Evolutionary conservation across 108 stramenopile genomes (phyloP).

Genomic region (Fragilaria radians): DNA sequence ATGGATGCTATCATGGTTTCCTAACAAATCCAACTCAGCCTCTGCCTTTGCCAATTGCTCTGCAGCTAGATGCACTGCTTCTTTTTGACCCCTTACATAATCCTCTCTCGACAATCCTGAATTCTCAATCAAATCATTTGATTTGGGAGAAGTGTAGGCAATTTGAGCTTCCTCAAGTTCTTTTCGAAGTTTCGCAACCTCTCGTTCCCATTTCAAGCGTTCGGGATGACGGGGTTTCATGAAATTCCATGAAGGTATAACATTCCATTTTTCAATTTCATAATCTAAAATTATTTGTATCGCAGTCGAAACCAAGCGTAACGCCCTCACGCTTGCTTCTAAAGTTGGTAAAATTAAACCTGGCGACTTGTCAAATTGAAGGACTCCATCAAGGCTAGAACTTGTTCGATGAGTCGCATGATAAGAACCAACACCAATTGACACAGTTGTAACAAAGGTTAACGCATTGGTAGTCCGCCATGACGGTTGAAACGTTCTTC

Average conservation of each 20-base stretch:
- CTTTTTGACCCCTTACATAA: conserved; percentile 37
- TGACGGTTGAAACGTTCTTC: too few relatives aligned
- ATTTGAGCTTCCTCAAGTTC: conserved; percentile 58
- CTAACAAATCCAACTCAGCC: conserved; percentile 24
- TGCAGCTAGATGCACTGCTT: conserved; percentile 51
- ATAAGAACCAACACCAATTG: too few relatives aligned
- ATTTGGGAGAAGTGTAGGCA: conserved; percentile 28
- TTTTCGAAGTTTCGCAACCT: conserved; percentile 19
- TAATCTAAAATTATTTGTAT: conserved; percentile 55
- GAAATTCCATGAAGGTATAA: conserved; percentile 4
- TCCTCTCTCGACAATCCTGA: conserved; percentile 2
- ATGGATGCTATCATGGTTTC: conserved; percentile 29
- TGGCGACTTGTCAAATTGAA: not conserved
- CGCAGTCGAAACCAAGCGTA: conserved; percentile 45
- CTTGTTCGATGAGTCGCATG: not conserved
- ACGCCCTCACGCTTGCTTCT: conserved; percentile 52
- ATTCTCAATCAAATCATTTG: conserved; percentile 4
- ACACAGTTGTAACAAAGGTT: too few relatives aligned
- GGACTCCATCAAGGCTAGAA: not conserved
- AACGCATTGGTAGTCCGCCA: too few relatives aligned
- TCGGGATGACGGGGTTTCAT: not conserved
- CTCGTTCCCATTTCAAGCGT: conserved; percentile 21
- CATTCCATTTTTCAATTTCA: conserved; percentile 28
- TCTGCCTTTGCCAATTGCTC: conserved; percentile 39
- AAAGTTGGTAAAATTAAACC: conserved; percentile 42